Conservation (phyloP, 768 basidiomycete genomes). For the Russula emetica region DNA sequence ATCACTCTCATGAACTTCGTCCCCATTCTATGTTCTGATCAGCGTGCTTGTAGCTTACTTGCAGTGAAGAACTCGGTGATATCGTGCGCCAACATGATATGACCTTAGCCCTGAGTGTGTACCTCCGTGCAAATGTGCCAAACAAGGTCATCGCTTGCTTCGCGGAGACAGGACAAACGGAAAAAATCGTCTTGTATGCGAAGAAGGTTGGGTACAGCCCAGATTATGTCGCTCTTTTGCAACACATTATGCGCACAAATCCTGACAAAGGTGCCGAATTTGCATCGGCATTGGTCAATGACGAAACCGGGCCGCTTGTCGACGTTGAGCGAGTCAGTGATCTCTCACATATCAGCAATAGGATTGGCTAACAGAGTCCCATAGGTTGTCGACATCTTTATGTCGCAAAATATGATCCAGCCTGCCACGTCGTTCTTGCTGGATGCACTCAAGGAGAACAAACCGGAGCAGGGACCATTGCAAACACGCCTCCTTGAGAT, state of each 20-base stretch:
- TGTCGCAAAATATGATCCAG: conserved; percentile 99
- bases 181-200: conserved; percentile 95
- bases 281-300: conserved; percentile 89
- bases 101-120: conserved; percentile 95
- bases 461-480: conserved; percentile 91
- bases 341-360: not conserved
- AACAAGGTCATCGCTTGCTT: conserved; percentile 99
- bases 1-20: conserved; percentile 18
- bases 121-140: conserved; percentile 94
- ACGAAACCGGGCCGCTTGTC: conserved; percentile 87
- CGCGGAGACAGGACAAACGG: conserved; percentile 96
- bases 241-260: conserved; percentile 94
- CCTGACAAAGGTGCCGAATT: conserved; percentile 99
- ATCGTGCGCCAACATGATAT: conserved; percentile 93
- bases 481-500: conserved; percentile 97
- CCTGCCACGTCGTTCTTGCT: conserved; percentile 97
- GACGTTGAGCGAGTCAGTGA: conserved; percentile 80
- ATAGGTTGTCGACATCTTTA: conserved; percentile 96
- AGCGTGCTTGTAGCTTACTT: conserved; percentile 67
- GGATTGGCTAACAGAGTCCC: conserved; percentile 10
- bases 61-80: conserved; percentile 97
- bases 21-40: not conserved
- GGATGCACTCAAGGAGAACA: conserved; percentile 97
- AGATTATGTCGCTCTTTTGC: conserved; percentile 87
- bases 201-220: conserved; percentile 95